Evolutionary conservation across 805 yeast genomes (phyloP), one percentile per base, ranked within the genome.

Genomic region (Metschnikowia henanensis): DNA sequence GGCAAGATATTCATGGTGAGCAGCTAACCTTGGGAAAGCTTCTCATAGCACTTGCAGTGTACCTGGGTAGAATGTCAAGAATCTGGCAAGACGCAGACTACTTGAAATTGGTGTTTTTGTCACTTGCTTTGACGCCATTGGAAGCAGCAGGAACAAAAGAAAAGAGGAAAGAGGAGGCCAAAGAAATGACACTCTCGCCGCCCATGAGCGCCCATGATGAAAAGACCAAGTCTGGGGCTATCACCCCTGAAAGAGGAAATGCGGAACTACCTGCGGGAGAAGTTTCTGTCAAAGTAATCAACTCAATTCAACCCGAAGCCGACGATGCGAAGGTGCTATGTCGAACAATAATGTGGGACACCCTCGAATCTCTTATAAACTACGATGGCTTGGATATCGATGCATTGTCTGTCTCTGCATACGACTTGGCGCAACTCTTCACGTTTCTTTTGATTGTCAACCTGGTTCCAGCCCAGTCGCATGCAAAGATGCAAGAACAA

Each of bases 361-460:
- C 59, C 2, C 53, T 72, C 4, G 70, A 70, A 0, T 48, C 64
- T 6, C 61, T 80, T 4, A 64, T 68, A 41, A 57, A 62, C 1
- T 73, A 67, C 51, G 83, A 80, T 56, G 66, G 62, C 3, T 56
- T 76, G 10, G 72, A 74, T n/a, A 37, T 73, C 0, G 61, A 66
- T 0, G 51, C 61, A 2, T 44, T 75, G 30, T 47, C 52, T 2
- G 47, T 83, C 0, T 55, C 72, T 0, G 80, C 78, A 0, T 40
- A 54, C 0, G 70, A 68, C 5, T 45, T 84, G 25, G 61, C 67
- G 3, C 65, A 66, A 5, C 36, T 84, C 2, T 39, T 84, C 9
- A 66, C 83, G 0, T 75, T 84, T 46, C 46, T 76, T 17, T 63
- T 85, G 25, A 49, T 77, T 0, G 53, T 80, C 2, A 61, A 72